A percentile compares a stretch with the other conserved stretches of the same genome.
Evolutionary conservation across 2,329 filamentous ascomycete species (phyloP).

Genomic region (Cladosporium halotolerans): DNA sequence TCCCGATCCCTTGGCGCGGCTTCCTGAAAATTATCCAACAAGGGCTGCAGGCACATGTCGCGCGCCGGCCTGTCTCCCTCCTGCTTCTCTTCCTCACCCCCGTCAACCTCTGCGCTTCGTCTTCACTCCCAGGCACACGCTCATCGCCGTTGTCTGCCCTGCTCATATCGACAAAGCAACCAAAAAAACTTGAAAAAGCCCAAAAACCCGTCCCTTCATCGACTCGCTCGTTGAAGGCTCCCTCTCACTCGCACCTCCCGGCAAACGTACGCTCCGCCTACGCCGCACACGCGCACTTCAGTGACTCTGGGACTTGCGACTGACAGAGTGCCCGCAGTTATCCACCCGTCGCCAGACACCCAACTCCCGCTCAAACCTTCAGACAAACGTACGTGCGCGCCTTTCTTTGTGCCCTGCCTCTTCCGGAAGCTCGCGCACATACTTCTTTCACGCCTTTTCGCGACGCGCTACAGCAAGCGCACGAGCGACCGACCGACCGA

Average conservation of each 20-base stretch:
- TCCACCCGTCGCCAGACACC: constrained; percentile 5
- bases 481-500: neutral
- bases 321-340: neutral
- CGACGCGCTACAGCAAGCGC: neutral
- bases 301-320: neutral
- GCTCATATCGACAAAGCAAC: constrained; percentile 11
- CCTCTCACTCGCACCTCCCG: neutral
- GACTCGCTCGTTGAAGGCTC: constrained; percentile 18
- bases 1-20: neutral
- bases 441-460: constrained; percentile 9
- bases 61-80: neutral
- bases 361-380: neutral
- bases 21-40: neutral
- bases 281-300: neutral
- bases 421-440: constrained; percentile 5
- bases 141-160: constrained; percentile 9
- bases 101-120: constrained; percentile 4
- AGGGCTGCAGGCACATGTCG: constrained; percentile 3
- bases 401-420: constrained; percentile 7
- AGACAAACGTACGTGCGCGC: constrained; percentile 13
- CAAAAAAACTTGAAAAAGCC: constrained; percentile 36
- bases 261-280: constrained; percentile 3
- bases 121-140: constrained; percentile 1
- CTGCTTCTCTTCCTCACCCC: neutral
- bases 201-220: constrained; percentile 30